These are phyloP conservation scores for Glycine tomentella DNA, from an alignment of 306 rosid genomes.

Conservation along the genomic window DNA sequence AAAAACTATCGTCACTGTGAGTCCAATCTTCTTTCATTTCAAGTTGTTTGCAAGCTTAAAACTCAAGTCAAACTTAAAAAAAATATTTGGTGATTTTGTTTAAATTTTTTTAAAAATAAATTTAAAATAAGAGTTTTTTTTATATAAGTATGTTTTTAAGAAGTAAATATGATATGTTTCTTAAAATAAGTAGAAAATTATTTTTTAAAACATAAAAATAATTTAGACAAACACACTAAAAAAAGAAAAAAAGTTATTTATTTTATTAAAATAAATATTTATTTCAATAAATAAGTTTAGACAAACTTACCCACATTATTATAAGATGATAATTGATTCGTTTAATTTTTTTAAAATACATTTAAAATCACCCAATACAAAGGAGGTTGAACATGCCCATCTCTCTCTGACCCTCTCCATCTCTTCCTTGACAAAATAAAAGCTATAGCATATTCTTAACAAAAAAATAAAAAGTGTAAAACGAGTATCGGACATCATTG, in stretches of 20 bases:
- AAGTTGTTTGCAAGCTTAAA: not conserved
- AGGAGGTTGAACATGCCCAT: not conserved
- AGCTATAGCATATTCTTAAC: not conserved
- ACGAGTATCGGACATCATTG: not conserved
- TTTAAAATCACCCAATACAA: not conserved
- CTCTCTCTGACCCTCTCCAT: no score
- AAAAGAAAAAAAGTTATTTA: no score
- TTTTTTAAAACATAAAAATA: no score
- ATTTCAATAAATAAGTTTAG: no score
- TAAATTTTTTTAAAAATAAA: no score
- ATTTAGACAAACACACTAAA: no score
- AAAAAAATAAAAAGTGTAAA: not conserved
- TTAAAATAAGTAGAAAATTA: no score
- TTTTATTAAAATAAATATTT: no score
- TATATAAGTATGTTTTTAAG: no score
- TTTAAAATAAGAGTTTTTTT: no score
- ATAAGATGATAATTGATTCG: not conserved
- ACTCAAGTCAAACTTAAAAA: not conserved
- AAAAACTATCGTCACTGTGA: not conserved
- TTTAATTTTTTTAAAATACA: not conserved
- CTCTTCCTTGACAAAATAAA: not conserved
- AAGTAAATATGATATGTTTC: no score
- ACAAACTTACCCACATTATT: not conserved
- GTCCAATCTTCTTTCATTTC: not conserved
- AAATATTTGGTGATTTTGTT: no score